Conservation (phyloP, 2,329 filamentous ascomycete species). For the Gaeumannomyces sp. region DNA sequence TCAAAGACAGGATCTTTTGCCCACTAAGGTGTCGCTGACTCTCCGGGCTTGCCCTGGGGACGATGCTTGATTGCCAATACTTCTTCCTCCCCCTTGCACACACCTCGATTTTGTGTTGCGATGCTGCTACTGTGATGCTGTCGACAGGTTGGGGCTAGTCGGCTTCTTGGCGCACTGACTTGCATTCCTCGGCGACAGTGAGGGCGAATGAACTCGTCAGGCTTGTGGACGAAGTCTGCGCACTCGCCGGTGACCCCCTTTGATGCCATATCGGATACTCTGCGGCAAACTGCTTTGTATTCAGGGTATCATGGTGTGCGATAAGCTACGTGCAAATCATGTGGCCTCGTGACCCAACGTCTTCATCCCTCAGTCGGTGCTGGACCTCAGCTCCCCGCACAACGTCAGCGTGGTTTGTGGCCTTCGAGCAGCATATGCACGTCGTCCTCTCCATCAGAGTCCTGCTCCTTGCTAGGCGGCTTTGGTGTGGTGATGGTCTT, state of each 20-base stretch:
- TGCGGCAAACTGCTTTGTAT: neutral
- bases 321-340: neutral
- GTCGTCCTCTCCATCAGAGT: conserved; percentile 26
- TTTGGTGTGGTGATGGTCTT: conserved; percentile 24
- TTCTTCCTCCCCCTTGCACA: conserved; percentile 1
- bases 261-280: neutral
- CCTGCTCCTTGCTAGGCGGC: conserved; percentile 14
- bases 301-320: neutral
- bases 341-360: too few species aligned
- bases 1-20: conserved; percentile 50
- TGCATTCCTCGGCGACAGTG: neutral
- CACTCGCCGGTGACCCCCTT: too few species aligned
- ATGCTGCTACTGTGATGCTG: neutral
- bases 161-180: neutral
- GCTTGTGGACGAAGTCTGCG: neutral
- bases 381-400: neutral
- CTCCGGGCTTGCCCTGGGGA: conserved; percentile 51
- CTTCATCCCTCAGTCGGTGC: neutral
- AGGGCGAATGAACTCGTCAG: neutral
- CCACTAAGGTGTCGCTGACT: conserved; percentile 87
- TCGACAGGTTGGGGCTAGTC: neutral
- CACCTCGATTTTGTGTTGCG: neutral
- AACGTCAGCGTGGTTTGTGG: conserved; percentile 30
- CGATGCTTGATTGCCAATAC: conserved; percentile 88
- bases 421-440: conserved; percentile 44